These are phyloP conservation scores for Trichoderma sp. DNA, from an alignment of 2,329 filamentous ascomycete genomes.

Conservation along the genomic window DNA sequence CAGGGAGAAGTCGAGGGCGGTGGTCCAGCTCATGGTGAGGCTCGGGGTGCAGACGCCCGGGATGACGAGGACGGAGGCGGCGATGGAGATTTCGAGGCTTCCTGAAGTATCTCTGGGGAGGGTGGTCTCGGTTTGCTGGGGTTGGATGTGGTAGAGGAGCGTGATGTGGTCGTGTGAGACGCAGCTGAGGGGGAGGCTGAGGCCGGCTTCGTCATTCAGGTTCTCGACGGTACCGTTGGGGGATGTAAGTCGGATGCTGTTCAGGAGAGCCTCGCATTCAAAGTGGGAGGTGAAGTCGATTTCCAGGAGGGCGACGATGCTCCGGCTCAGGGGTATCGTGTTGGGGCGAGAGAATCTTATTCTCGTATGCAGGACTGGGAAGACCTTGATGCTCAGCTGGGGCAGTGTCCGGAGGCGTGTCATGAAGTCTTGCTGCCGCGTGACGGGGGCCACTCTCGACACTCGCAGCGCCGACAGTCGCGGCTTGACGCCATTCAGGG, in stretches of 20 bases:
- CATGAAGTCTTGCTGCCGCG: constrained; percentile 58
- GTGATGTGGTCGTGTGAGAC: constrained; percentile 73
- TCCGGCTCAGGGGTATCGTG: constrained; percentile 54
- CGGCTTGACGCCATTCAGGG: constrained; percentile 59
- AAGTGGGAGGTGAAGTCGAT: constrained; percentile 71
- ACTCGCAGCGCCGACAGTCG: constrained; percentile 71
- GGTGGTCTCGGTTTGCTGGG: constrained; percentile 44
- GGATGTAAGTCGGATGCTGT: constrained; percentile 56
- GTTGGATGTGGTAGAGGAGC: constrained; percentile 66
- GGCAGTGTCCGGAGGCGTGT: constrained; percentile 64
- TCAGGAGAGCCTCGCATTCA: constrained; percentile 62
- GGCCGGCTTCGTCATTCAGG: constrained; percentile 50
- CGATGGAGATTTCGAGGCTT: constrained; percentile 58
- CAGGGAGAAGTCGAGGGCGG: constrained; percentile 65
- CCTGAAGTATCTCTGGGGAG: constrained; percentile 46
- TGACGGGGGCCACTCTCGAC: constrained; percentile 68
- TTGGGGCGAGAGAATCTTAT: constrained; percentile 68
- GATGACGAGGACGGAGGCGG: constrained; percentile 55
- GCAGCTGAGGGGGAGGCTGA: constrained; percentile 56
- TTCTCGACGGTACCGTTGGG: constrained; percentile 57
- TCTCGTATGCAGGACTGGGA: constrained; percentile 68
- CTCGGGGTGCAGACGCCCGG: constrained; percentile 58
- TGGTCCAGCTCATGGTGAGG: constrained; percentile 66
- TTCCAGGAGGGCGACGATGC: constrained; percentile 68
- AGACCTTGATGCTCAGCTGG: constrained; percentile 60